Evolutionary conservation across 495 filamentous ascomycete genomes (phyloP), one percentile per base, ranked within the genome.

Genomic region (Hyphodiscus hymeniophilus): DNA sequence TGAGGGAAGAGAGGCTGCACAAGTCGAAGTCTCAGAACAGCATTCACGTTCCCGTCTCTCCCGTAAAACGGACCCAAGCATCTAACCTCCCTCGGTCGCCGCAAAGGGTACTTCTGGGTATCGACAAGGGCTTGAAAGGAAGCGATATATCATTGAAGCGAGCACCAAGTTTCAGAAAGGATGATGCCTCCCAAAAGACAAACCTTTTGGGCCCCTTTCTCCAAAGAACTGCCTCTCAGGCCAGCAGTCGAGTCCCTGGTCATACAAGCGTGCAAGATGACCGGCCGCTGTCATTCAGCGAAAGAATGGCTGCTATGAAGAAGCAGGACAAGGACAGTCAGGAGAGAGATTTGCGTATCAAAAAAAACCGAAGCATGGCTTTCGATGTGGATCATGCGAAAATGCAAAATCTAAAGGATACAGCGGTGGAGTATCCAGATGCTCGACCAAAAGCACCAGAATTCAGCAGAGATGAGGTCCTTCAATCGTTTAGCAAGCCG

Each of bases 41-140:
- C 2, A 66, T 95, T 3, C 78, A 95, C 61, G 84, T 97, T 30
- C 87, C 91, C 0, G 70, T 84, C 0, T 96, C 91, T 4, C 92
- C 92, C 2, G 72, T 80, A 11, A 72, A 70, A 53, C 74, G 75
- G 48, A 60, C 65, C 12, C 66, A 68, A 21, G 53, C 69, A 7
- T 50, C 64, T 0, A 61, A 72, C 10, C 66, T 75, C 3, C 81
- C 79, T n/a, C 76, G 67, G 34, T 95, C 89, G 3, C 92, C 92
- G 8, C 78, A 83, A 20, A 74, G 94, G 51, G 77, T 88, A 17
- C 58, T 89, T 8, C 64, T 98, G 10, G 92, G 94, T 2, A 94
- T 98, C 38, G 89, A 95, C 60, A 94, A 92, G 60, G 88, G 88
- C 1, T 70, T 87, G 33, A 84, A 73, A 51, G 90, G 84, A 5